A percentile compares a stretch with the other conserved stretches of the same genome.
These are phyloP conservation scores for Umbelopsis sp. DNA, from an alignment of 371 early-diverging fungal species.

Conservation along the genomic window DNA sequence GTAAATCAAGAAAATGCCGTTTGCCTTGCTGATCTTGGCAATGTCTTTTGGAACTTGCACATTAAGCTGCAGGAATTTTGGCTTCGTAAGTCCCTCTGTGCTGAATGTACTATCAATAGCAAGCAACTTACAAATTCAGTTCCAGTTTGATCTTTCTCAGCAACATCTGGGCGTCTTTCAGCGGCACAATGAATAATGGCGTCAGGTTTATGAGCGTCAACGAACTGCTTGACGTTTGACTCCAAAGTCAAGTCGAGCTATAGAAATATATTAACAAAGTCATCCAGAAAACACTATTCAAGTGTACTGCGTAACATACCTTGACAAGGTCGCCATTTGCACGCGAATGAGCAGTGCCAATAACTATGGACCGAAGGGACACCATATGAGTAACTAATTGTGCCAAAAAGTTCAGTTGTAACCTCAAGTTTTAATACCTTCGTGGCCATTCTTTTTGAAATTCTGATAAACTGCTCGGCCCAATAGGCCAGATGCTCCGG, in stretches of 20 bases:
- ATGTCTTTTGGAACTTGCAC: conserved; percentile 64
- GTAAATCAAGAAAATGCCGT: conserved; percentile 68
- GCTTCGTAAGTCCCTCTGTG: background rate
- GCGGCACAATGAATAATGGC: conserved; percentile 88
- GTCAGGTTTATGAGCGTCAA: conserved; percentile 62
- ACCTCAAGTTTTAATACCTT: conserved; percentile 39
- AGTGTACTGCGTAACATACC: conserved; percentile 30
- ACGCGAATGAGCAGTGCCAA: conserved; percentile 76
- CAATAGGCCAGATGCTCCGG: conserved; percentile 85
- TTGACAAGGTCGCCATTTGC: conserved; percentile 59
- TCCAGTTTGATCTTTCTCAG: conserved; percentile 65
- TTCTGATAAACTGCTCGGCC: conserved; percentile 72
- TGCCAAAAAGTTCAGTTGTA: background rate
- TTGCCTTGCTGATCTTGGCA: conserved; percentile 53
- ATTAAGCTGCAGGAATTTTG: conserved; percentile 54
- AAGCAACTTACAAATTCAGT: conserved; percentile 48
- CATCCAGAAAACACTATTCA: background rate
- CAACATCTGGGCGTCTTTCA: conserved; percentile 87
- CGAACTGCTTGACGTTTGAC: conserved; percentile 53
- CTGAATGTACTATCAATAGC: background rate
- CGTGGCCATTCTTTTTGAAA: conserved; percentile 54
- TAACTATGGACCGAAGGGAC: conserved; percentile 37
- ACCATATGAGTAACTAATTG: background rate
- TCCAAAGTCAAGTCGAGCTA: conserved; percentile 73
- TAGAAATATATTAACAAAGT: background rate